Evolutionary conservation across 1,284 basidiomycete species (phyloP), one percentile per base, ranked within the genome.

Genomic region (Ceratobasidium sp.): DNA sequence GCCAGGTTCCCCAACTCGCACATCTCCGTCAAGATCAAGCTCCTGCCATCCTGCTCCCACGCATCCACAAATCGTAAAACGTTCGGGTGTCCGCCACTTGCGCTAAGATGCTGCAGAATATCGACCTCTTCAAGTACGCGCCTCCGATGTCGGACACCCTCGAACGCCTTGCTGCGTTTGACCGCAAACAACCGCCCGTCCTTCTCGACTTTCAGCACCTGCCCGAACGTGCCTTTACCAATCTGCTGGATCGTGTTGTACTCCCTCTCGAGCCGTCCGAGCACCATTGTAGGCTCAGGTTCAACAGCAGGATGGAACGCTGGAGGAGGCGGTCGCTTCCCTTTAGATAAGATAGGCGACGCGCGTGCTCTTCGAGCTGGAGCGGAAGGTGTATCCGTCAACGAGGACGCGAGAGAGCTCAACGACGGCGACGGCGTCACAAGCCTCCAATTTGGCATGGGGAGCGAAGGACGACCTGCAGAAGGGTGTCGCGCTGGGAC

Each of bases 111-210:
- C 75, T 93, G 89, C 44, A 99, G 86, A 75, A 98, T 91, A 78
- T 98, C 94, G 50, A 98, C 95, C 83, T 99, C 98, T 82, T 99
- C 98, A 5, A 95, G 88, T 77, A 98, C 87, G 35, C 97, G 92
- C 69, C 81, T 96, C 93, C 95, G 87, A 83, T 98, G 97, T 80
- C 91, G 91, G 47, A 89, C 89, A 44, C 98, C 98, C 78, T 94
- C 91, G 78, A 98, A 97, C 43, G 91, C 88, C 83, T 98, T 96
- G 64, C 94, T 96, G 80, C 93, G 92, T 87, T 99, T 99, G 78
- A 99, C 90, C 1, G 98, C 98, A 80, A 87, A 98, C 26, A 94
- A 83, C 54, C 85, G 84, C 18, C 85, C 84, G 41, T 82, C 81
- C 46, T 79, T 78, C 46, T 83, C 82, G 7, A 95, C 97, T 83